Base-by-base conservation (phyloP, 2,329 filamentous ascomycete species). In the Talaromyces verruculosus region DNA sequence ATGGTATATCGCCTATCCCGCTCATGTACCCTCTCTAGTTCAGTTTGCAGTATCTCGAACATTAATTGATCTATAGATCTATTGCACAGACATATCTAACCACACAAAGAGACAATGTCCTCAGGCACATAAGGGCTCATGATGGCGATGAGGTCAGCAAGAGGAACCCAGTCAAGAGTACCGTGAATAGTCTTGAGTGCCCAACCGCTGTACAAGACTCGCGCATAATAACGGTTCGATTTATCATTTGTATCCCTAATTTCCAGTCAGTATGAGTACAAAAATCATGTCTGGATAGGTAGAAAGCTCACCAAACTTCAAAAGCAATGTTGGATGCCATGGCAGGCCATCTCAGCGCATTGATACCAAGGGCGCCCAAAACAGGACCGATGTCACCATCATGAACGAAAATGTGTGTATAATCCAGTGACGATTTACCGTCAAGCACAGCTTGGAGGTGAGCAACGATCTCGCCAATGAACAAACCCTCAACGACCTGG, bases 311-410 rank as follows among this genome's bases (percentile, higher is more conserved):
- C 77, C 77, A 79, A 61, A 79, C 67, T 63, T 79, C 77, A 64
- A 79, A 71, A 1, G 77, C 77, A 67, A 79, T 70, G 39, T 79
- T 79, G 0, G 75, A 75, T 19, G 67, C 77, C 77, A 79, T 79
- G 1, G 72, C 77, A 1, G 77, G 77, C 77, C 77, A 79, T n/a
- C 77, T 73, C 15, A 79, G 69, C 13, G 69, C 70, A 7, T 70
- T 70, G 25, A 79, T 78, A 0, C 77, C 77, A 47, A 79, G 37
- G 2, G 77, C 71, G 3, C 76, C 76, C 8, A 78, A 64, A 3
- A 78, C 65, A 8, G 76, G 77, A 7, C 76, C 76, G 2, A 79
- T 71, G 63, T 79, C 78, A 1, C 77, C 77, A 65, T 79, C 78
- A 43, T 79, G 77, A 5, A 78, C 67, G 39, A 80, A 80, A 6